Percentiles rank a stretch among this genome's conserved stretches.
Conservation (phyloP, 331 rosid genomes). For the Erythrophleum ivorense region DNA sequence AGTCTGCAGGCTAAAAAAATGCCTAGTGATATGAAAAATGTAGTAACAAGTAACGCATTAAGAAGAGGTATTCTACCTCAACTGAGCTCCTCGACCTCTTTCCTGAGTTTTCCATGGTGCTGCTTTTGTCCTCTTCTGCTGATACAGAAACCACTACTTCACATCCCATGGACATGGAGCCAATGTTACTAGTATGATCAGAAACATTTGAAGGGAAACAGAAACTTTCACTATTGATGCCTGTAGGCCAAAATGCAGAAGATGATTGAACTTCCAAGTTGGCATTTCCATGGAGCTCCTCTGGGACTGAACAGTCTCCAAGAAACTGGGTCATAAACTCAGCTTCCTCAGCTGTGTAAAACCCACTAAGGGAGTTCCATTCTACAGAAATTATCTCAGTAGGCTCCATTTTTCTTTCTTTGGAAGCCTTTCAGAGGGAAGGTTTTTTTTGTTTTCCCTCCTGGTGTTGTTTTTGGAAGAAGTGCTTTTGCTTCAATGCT, state of each 20-base stretch:
- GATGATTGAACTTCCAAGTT: slow-evolving; percentile 50
- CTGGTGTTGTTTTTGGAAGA: not conserved
- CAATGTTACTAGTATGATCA: not conserved
- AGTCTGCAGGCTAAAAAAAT: not conserved
- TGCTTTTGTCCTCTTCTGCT: slow-evolving; percentile 37
- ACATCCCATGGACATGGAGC: slow-evolving; percentile 32
- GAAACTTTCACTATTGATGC: slow-evolving; percentile 45
- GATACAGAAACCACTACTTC: slow-evolving; percentile 41
- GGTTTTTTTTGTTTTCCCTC: not conserved
- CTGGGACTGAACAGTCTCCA: slow-evolving; percentile 42
- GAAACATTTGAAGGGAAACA: slow-evolving; percentile 48
- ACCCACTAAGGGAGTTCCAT: slow-evolving; percentile 74
- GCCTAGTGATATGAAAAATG: not conserved
- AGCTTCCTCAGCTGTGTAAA: slow-evolving; percentile 67
- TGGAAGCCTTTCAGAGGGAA: not conserved
- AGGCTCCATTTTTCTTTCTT: slow-evolving; percentile 51
- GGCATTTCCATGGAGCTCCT: slow-evolving; percentile 42
- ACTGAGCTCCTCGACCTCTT: slow-evolving; percentile 54
- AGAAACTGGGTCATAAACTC: slow-evolving; percentile 72
- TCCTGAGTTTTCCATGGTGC: slow-evolving; percentile 41
- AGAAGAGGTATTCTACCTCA: slow-evolving; percentile 47
- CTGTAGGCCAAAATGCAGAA: slow-evolving; percentile 53
- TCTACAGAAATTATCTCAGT: slow-evolving; percentile 59
- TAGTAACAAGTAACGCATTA: not conserved
- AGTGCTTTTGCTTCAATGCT: slow-evolving; percentile 35